Percentiles rank a stretch among this genome's conserved stretches.
These are phyloP conservation scores for Capronia coronata DNA, from an alignment of 2,329 filamentous ascomycete genomes.

Conservation along the genomic window DNA sequence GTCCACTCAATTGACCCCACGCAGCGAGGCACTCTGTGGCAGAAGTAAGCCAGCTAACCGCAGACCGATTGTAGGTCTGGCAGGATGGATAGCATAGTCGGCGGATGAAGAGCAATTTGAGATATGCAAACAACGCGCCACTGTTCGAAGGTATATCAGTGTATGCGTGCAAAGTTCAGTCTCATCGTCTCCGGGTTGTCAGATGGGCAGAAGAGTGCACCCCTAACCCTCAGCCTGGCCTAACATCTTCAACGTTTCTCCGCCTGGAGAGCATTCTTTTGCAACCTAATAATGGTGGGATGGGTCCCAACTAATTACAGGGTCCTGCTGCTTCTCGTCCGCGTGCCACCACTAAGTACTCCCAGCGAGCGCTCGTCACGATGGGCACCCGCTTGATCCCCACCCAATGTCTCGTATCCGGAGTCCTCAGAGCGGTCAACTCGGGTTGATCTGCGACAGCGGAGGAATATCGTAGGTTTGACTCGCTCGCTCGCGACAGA, in stretches of 20 bases:
- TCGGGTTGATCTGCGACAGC: not conserved
- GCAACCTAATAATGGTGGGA: too few species aligned
- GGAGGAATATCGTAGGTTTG: slow-evolving; percentile 12
- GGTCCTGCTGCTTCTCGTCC: not conserved
- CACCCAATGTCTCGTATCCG: not conserved
- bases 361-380: not conserved
- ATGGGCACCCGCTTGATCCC: slow-evolving; percentile 11
- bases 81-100: too few species aligned
- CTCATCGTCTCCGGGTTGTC: too few species aligned
- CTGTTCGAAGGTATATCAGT: too few species aligned
- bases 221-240: not conserved
- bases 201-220: not conserved
- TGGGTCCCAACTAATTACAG: too few species aligned
- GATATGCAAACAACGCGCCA: too few species aligned
- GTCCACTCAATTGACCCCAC: not conserved
- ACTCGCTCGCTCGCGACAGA: slow-evolving; percentile 9
- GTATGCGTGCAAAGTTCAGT: too few species aligned
- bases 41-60: slow-evolving; percentile 9
- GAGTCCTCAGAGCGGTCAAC: not conserved
- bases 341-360: not conserved
- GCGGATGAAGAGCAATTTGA: too few species aligned
- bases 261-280: too few species aligned
- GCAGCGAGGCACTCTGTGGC: slow-evolving; percentile 4
- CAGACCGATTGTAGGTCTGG: slow-evolving; percentile 3
- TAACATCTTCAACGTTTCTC: not conserved